Base-by-base conservation (phyloP, 306 rosid species). In the Biancaea sappan region DNA sequence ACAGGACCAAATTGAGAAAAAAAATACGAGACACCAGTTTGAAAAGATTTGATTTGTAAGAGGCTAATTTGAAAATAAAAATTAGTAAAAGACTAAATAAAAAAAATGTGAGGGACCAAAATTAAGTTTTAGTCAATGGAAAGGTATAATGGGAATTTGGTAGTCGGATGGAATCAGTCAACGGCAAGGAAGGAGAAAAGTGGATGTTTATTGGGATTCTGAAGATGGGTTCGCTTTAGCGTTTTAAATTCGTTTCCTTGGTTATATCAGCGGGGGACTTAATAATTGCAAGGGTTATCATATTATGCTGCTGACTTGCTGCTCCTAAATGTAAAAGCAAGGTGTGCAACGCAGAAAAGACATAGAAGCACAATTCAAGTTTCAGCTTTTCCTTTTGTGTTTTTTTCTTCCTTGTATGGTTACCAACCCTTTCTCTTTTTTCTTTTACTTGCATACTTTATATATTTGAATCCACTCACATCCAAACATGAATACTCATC, bases 381-480 rank as follows among this genome's bases (percentile, higher is more conserved):
- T 94, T 94, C 93, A 83, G 90, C 95, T 94, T 94, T 91, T 88
- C 34, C 90, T 85, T 89, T 86, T 72, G 54, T 77, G 69, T 79
- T 4, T 11, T 79, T 78, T 75, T 73, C 76, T 73, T 51, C 44
- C 47, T 57, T 28, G 47, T 71, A 60, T 80, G 77, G 85, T 82
- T 66, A 85, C 88, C 84, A 88, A 85, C 94, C 82, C 77, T 80
- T 83, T 72, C 79, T 34, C 80, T 64, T 74, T 79, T 68, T 40
- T n/a, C n/a, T n/a, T n/a, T n/a, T n/a, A n/a, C n/a, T n/a, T n/a
- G n/a, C n/a, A n/a, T n/a, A n/a, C n/a, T n/a, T n/a, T n/a, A n/a
- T n/a, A n/a, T n/a, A n/a, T n/a, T n/a, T n/a, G n/a, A n/a, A n/a
- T n/a, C n/a, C n/a, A n/a, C n/a, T n/a, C n/a, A n/a, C n/a, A n/a